A percentile compares a stretch with the other conserved stretches of the same genome.
Evolutionary conservation across 2,329 filamentous ascomycete genomes (phyloP).

Genomic region (Pseudogymnoascus sp.): DNA sequence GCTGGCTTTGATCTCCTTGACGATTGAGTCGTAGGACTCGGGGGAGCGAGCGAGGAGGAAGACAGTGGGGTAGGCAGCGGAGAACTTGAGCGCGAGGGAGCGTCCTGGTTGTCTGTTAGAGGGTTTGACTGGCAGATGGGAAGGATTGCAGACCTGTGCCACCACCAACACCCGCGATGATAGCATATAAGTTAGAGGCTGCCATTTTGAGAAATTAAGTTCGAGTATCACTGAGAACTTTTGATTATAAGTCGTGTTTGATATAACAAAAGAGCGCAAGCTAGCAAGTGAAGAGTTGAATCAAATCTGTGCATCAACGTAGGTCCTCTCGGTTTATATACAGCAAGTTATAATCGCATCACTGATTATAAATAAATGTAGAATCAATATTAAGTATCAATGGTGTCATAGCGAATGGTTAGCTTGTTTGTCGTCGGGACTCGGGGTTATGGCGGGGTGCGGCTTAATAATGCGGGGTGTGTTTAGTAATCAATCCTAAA

Average conservation of each 20-base stretch:
- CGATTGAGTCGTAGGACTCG: slow-evolving; percentile 56
- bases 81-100: slow-evolving; percentile 48
- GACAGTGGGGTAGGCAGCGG: slow-evolving; percentile 60
- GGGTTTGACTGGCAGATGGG: neutral
- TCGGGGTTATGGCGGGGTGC: neutral
- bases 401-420: slow-evolving; percentile 5
- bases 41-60: slow-evolving; percentile 58
- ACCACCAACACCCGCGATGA: slow-evolving; percentile 64
- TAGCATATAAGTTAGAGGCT: slow-evolving; percentile 47
- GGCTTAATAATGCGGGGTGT: neutral
- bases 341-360: neutral
- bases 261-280: neutral
- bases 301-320: neutral
- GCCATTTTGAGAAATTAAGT: slow-evolving; percentile 12
- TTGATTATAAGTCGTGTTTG: neutral
- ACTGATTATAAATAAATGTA: neutral
- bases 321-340: neutral
- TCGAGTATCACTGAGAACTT: neutral
- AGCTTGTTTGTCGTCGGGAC: neutral
- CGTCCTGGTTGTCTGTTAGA: slow-evolving; percentile 29
- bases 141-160: slow-evolving; percentile 42
- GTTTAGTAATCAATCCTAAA: neutral
- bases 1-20: slow-evolving; percentile 55
- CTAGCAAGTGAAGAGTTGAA: neutral
- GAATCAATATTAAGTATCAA: slow-evolving; percentile 6